A percentile compares a stretch with the other conserved stretches of the same genome.
These are phyloP conservation scores for Gymnopus androsaceus DNA, from an alignment of 1,284 basidiomycete species.

Conservation along the genomic window DNA sequence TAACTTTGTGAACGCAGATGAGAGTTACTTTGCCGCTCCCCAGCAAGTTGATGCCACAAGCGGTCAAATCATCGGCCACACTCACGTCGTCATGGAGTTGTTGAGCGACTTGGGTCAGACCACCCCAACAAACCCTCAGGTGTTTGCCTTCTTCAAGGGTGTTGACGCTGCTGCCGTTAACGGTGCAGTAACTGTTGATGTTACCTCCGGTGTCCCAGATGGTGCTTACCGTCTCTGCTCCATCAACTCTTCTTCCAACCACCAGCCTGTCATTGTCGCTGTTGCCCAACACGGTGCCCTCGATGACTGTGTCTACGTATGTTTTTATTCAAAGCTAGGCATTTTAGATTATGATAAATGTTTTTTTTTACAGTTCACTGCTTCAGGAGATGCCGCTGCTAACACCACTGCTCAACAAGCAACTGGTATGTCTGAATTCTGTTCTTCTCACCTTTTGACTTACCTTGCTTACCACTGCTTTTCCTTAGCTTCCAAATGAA, in stretches of 20 bases:
- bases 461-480: no score
- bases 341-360: not conserved
- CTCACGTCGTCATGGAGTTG: conserved; percentile 58
- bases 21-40: conserved; percentile 61
- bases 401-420: not conserved
- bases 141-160: conserved; percentile 67
- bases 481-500: no score
- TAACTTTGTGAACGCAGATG: conserved; percentile 55
- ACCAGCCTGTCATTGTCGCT: conserved; percentile 65
- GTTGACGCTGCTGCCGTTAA: conserved; percentile 51
- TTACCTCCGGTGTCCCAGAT: conserved; percentile 59
- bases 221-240: conserved; percentile 63
- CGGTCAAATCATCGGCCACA: conserved; percentile 57
- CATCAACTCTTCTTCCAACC: conserved; percentile 63
- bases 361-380: conserved; percentile 16
- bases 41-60: conserved; percentile 54
- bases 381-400: conserved; percentile 13
- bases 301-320: conserved; percentile 48
- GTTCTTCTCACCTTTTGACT: no score
- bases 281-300: conserved; percentile 47
- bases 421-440: not conserved
- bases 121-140: conserved; percentile 46
- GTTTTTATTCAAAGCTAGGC: conserved; percentile 14
- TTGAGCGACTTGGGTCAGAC: conserved; percentile 47
- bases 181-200: conserved; percentile 52